Conservation (phyloP, 768 basidiomycete species). For the Suillus weaverae region DNA sequence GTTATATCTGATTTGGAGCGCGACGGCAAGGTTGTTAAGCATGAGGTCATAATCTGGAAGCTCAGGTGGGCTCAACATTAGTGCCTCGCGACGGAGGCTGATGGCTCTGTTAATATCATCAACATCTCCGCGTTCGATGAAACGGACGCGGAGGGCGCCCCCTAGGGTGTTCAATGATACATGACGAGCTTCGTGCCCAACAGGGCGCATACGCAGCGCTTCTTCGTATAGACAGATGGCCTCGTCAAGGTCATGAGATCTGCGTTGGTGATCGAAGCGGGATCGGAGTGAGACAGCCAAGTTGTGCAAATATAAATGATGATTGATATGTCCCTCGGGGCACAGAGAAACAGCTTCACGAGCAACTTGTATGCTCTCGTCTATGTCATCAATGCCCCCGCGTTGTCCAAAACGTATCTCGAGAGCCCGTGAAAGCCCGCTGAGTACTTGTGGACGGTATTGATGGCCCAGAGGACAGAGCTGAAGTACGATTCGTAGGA, state of each 20-base stretch:
- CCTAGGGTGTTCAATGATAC: neutral
- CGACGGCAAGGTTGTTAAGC: neutral
- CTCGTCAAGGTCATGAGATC: neutral
- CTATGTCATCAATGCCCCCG: neutral
- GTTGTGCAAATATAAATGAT: neutral
- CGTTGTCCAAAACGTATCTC: rapidly evolving
- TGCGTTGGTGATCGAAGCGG: neutral
- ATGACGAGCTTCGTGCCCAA: neutral
- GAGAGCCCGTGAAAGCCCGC: neutral
- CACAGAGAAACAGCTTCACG: neutral
- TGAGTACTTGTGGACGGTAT: neutral
- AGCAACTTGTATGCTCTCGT: neutral
- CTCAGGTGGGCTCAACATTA: neutral
- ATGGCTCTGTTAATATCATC: neutral
- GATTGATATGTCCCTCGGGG: neutral
- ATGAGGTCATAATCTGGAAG: neutral
- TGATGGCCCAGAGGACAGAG: neutral
- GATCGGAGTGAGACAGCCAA: neutral
- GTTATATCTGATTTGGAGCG: neutral
- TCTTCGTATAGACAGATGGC: neutral
- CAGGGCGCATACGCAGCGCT: neutral
- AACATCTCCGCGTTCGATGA: neutral
- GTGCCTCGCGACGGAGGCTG: neutral
- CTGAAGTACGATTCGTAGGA: neutral
- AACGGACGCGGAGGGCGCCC: neutral